Conservation (phyloP, 805 yeast species). For the Millerago galiae region DNA sequence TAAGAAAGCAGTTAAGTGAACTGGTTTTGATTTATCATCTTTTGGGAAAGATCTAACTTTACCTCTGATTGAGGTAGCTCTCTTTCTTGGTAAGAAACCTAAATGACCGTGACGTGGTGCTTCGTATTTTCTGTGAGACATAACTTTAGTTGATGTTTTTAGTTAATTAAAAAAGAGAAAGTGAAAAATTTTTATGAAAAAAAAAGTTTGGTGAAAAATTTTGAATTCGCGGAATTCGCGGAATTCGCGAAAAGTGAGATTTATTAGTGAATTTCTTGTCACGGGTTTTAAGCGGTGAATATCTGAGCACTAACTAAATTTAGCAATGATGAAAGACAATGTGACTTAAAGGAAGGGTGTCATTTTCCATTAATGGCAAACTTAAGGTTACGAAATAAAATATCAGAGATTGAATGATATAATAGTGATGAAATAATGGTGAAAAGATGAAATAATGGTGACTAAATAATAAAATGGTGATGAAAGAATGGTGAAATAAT, state of each 20-base stretch:
- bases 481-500: too few species aligned
- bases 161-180: conserved; percentile 5
- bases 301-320: too few species aligned
- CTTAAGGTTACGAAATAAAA: too few species aligned
- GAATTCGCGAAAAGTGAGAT: not conserved
- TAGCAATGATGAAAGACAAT: too few species aligned
- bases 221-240: not conserved
- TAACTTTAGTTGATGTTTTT: conserved; percentile 28
- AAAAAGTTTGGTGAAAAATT: conserved; percentile 8
- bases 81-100: conserved; percentile 99
- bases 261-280: not conserved
- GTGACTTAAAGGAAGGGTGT: too few species aligned
- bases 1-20: conserved; percentile 97
- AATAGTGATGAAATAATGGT: too few species aligned
- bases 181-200: conserved; percentile 13
- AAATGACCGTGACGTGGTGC: conserved; percentile 99
- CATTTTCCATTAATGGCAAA: too few species aligned
- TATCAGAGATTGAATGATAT: too few species aligned
- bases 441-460: too few species aligned
- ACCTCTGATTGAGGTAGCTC: conserved; percentile 98
- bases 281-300: not conserved
- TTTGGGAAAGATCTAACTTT: conserved; percentile 99
- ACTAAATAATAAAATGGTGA: too few species aligned
- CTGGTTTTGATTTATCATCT: conserved; percentile 97
- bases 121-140: conserved; percentile 99